phyloP scores from a whole-genome alignment of 2,329 filamentous ascomycete species.

The Beauveria australis region DNA sequence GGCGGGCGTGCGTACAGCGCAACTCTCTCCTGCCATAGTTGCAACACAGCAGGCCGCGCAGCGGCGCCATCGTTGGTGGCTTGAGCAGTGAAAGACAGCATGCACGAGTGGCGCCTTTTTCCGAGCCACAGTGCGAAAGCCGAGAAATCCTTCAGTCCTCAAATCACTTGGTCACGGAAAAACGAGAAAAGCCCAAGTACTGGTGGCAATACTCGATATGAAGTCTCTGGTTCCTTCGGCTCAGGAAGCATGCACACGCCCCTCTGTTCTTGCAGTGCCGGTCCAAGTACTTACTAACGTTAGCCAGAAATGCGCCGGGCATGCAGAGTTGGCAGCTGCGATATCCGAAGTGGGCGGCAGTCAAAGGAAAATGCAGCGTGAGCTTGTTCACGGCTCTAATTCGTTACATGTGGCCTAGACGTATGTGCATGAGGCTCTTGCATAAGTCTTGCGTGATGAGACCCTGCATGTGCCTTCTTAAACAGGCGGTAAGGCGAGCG shows the following conservation, averaged over 20 bases:
- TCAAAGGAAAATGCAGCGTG: background rate
- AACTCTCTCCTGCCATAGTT: no score
- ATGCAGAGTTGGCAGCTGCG: background rate
- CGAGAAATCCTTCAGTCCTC: no score
- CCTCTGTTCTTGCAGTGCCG: background rate
- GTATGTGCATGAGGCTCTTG: background rate
- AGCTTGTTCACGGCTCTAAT: background rate
- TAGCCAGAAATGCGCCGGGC: background rate
- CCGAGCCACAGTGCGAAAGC: no score
- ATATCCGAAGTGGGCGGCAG: background rate
- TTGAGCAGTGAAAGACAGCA: no score
- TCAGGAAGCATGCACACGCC: slow-evolving; percentile 2
- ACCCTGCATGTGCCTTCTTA: background rate
- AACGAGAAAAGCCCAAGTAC: no score
- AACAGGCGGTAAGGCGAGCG: background rate
- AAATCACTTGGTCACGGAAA: background rate
- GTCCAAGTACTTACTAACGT: background rate
- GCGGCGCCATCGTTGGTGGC: no score
- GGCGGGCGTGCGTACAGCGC: background rate
- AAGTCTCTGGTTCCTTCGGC: background rate
- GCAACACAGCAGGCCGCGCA: no score
- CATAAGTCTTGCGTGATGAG: background rate
- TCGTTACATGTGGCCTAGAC: background rate
- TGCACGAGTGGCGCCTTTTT: no score
- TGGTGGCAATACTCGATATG: no score